A percentile compares a stretch with the other conserved stretches of the same genome.
phyloP scores from a whole-genome alignment of 345 rosid genomes.

The Moricandia arvensis region DNA sequence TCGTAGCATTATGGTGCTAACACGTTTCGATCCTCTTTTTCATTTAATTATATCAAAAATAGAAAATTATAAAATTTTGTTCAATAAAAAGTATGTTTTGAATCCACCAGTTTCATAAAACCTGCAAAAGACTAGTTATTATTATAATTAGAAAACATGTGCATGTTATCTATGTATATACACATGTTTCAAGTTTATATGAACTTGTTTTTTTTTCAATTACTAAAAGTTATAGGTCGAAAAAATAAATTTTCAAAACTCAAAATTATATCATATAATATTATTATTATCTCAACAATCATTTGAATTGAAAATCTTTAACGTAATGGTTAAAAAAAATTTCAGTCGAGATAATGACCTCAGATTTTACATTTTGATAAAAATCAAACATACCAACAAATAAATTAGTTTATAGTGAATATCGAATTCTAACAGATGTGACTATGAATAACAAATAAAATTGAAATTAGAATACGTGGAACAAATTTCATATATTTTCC shows the following conservation, averaged over 20 bases:
- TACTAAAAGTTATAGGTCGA: no score
- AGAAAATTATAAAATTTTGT: no score
- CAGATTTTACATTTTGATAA: background rate
- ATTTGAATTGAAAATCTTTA: no score
- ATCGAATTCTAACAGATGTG: constrained; percentile 7
- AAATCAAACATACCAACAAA: background rate
- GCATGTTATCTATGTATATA: background rate
- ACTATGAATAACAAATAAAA: background rate
- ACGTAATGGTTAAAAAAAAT: no score
- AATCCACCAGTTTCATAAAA: background rate
- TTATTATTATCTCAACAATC: no score
- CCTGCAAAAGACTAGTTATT: background rate
- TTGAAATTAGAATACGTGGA: background rate
- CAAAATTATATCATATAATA: no score
- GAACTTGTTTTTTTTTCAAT: no score
- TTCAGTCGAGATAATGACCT: no score
- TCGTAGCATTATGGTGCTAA: constrained; percentile 21
- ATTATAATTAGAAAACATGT: background rate
- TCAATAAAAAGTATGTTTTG: background rate
- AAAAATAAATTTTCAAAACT: no score
- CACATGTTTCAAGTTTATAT: background rate
- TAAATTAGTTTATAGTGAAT: background rate
- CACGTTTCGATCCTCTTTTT: constrained; percentile 23
- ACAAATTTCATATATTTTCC: no score
- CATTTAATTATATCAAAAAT: background rate